Evolutionary conservation across 768 basidiomycete species (phyloP), one percentile per base, ranked within the genome.

Genomic region (Pleurotus sapidus): DNA sequence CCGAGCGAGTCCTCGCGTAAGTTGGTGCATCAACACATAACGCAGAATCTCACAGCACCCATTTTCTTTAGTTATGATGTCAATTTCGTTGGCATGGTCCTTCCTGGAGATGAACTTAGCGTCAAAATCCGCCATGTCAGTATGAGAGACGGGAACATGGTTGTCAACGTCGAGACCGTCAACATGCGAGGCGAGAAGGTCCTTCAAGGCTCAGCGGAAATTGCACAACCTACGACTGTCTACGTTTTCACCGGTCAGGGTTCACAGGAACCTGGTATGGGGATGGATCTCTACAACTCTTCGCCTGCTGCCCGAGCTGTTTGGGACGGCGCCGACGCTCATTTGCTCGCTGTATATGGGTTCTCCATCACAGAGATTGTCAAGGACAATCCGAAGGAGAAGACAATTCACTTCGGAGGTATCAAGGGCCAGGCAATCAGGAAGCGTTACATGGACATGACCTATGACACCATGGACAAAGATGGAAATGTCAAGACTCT

Each of bases 401-500:
- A 98, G 79, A 99, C 95, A 0, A 89, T 99, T 64, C 96, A 99
- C 73, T 99, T 99, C 63, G 97, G 97, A 78, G 97, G 97, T 69
- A 92, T 98, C 73, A 98, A 98, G 76, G 97, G 97, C 40, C 96
- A 98, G 70, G 95, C 88, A 2, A 98, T 98, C 61, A 91, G 97
- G 25, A 91, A 95, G 65, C 87, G 97, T n/a, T 99, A 99, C 76
- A 98, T 98, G 93, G 95, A 95, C 64, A 97, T 99, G 91, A 90
- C 91, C 4, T 98, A 98, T 77, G 95, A 98, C 68, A 88, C 94
- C 0, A 89, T 93, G 82, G 96, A 97, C 74, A 93, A 92, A 76
- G 94, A 95, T 65, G 96, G 96, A 57, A 88, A 90, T 66, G 84
- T 98, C 71, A 95, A 95, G 81, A 98, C 94, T 0, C 87, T 97